Evolutionary conservation across 768 basidiomycete species (phyloP).

Genomic region (Trametes meyenii): DNA sequence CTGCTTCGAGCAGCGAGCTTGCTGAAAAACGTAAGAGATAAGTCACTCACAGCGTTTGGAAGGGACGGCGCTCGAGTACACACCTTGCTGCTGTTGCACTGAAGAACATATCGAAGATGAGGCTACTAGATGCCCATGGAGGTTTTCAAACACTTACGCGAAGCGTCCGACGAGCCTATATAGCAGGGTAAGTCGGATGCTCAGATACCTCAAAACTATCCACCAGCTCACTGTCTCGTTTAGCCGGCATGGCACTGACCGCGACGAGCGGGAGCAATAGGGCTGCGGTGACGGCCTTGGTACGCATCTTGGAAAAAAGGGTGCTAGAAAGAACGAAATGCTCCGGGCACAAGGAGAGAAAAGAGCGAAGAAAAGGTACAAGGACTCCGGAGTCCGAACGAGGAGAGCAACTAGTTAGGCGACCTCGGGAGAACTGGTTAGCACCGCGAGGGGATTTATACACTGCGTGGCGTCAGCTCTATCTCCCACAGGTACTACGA

Average conservation of each 20-base stretch:
- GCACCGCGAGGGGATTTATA: too few species aligned
- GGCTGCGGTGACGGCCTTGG: neutral
- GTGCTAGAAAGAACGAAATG: neutral
- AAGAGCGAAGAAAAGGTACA: too few species aligned
- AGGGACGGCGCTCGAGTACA: neutral
- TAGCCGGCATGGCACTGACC: neutral
- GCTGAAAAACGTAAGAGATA: neutral
- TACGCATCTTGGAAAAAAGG: neutral
- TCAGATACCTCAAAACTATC: neutral
- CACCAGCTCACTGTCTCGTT: neutral
- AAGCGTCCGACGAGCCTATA: neutral
- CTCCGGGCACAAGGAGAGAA: neutral
- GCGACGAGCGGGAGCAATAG: neutral
- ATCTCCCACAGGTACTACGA: too few species aligned
- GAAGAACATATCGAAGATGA: neutral
- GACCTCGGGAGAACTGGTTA: too few species aligned
- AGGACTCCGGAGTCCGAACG: too few species aligned
- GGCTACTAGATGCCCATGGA: neutral
- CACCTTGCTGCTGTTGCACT: neutral
- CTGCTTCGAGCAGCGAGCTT: neutral
- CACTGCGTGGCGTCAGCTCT: too few species aligned
- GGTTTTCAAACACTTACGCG: neutral
- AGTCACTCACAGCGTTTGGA: neutral
- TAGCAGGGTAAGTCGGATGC: too few species aligned
- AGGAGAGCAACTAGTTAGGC: too few species aligned